These are phyloP conservation scores for Paraphaeosphaeria sporulosa DNA, from an alignment of 2,329 filamentous ascomycete genomes.

Conservation along the genomic window DNA sequence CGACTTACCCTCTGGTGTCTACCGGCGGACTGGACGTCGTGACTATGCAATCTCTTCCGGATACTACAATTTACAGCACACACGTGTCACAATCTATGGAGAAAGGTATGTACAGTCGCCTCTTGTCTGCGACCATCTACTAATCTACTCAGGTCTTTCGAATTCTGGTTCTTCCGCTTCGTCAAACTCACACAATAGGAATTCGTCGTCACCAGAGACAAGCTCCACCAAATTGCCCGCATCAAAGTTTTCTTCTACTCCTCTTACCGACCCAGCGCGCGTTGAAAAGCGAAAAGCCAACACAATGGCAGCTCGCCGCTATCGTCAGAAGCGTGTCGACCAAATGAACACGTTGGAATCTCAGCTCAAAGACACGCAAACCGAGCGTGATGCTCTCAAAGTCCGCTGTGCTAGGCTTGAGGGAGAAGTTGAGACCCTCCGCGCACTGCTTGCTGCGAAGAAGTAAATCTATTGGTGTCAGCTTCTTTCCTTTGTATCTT, in stretches of 20 bases:
- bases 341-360: conserved; percentile 69
- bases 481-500: conserved; percentile 17
- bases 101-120: conserved; percentile 29
- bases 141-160: conserved; percentile 33
- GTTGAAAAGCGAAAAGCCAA: conserved; percentile 69
- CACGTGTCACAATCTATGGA: conserved; percentile 32
- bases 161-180: conserved; percentile 36
- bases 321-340: conserved; percentile 74
- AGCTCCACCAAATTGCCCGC: conserved; percentile 32
- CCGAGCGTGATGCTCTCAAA: conserved; percentile 69
- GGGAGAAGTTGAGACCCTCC: conserved; percentile 69
- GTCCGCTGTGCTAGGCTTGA: conserved; percentile 70
- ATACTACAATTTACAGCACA: conserved; percentile 22
- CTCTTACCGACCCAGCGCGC: conserved; percentile 33
- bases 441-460: conserved; percentile 57
- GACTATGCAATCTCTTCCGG: conserved; percentile 28
- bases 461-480: conserved; percentile 30
- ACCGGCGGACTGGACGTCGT: conserved; percentile 23
- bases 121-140: neutral
- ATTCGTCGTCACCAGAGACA: conserved; percentile 37
- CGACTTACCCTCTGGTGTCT: conserved; percentile 27
- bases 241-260: conserved; percentile 30
- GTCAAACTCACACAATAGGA: conserved; percentile 32
- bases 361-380: conserved; percentile 64
- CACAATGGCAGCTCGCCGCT: conserved; percentile 74